phyloP scores from a whole-genome alignment of 1,284 basidiomycete genomes.

The Neonothopanus nambi region DNA sequence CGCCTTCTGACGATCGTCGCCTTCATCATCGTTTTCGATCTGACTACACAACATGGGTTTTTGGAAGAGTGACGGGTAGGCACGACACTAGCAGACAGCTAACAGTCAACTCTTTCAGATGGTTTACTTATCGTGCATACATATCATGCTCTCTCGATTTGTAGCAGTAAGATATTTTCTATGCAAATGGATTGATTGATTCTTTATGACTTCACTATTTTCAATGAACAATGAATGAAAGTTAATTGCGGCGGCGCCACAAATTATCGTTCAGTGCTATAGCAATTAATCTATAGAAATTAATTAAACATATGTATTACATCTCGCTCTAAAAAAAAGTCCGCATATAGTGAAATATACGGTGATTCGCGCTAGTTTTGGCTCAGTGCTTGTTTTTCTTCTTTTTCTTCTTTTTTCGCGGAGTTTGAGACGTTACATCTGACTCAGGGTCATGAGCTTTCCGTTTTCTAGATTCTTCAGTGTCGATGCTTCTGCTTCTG shows the following conservation, averaged over 20 bases:
- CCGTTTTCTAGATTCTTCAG: not conserved
- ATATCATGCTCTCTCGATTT: not conserved
- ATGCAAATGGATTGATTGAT: not conserved
- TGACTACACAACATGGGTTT: not conserved
- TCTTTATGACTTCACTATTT: not conserved
- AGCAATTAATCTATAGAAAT: not conserved
- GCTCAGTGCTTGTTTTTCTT: conserved; percentile 11
- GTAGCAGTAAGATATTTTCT: not conserved
- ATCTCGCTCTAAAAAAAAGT: too few relatives aligned
- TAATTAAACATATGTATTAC: not conserved
- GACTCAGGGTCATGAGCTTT: conserved; percentile 16
- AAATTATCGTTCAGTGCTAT: not conserved
- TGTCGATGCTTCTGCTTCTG: conserved; percentile 26
- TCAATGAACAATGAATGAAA: not conserved
- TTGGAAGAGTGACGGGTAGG: not conserved
- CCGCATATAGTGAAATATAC: too few relatives aligned
- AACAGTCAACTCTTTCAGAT: not conserved
- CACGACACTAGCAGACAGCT: conserved; percentile 3
- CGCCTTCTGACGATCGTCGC: not conserved
- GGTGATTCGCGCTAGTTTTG: too few relatives aligned
- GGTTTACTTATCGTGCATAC: not conserved
- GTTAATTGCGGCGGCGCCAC: not conserved
- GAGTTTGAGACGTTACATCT: not conserved
- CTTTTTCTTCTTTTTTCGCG: conserved; percentile 14
- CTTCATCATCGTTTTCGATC: not conserved